Evolutionary conservation across 805 yeast species (phyloP).

Genomic region (Candida arabinofermentans): DNA sequence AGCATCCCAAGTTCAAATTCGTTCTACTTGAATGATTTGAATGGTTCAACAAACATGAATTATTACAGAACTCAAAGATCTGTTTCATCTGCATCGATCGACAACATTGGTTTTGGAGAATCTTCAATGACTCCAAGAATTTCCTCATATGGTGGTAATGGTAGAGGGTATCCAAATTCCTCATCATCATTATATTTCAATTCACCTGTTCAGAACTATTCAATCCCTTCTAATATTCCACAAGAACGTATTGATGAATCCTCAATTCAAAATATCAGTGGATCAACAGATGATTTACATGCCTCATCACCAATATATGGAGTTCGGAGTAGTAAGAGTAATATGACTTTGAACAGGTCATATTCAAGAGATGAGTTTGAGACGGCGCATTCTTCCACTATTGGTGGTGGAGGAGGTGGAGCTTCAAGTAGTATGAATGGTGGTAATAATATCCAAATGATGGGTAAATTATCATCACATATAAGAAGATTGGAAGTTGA

Average conservation of each 20-base stretch:
- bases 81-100: constrained; percentile 22
- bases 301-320: constrained; percentile 17
- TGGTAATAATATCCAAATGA: constrained; percentile 49
- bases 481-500: constrained; percentile 81
- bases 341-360: constrained; percentile 8
- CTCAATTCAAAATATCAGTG: constrained; percentile 1
- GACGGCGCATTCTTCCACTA: constrained; percentile 21
- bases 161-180: not conserved
- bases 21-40: constrained; percentile 31
- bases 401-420: constrained; percentile 17
- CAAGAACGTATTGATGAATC: constrained; percentile 12
- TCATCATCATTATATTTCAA: not conserved
- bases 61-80: constrained; percentile 21
- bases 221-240: no score
- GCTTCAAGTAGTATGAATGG: constrained; percentile 13
- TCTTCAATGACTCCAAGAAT: constrained; percentile 44
- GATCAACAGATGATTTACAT: constrained; percentile 13
- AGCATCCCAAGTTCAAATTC: constrained; percentile 1
- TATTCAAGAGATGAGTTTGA: constrained; percentile 19
- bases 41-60: constrained; percentile 22
- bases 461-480: constrained; percentile 70
- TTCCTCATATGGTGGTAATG: not conserved
- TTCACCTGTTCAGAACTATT: not conserved
- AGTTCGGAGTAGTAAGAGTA: constrained; percentile 5
- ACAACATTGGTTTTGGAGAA: constrained; percentile 42